These are phyloP conservation scores for Vachellia pachyceras DNA, from an alignment of 306 rosid species.

Conservation along the genomic window DNA sequence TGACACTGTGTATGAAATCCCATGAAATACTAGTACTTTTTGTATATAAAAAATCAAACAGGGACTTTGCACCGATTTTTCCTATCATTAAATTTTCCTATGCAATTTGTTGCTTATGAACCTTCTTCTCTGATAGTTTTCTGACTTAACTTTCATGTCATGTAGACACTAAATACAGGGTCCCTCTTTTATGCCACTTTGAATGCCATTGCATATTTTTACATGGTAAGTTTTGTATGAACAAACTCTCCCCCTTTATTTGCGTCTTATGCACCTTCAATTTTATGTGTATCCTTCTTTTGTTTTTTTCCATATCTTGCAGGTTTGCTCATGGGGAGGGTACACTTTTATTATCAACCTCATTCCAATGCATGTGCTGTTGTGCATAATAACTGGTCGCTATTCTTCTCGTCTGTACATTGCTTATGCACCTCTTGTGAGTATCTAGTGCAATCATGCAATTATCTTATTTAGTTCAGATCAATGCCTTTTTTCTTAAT, in stretches of 20 bases:
- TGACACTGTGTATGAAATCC: too few species aligned
- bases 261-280: slow-evolving; percentile 10
- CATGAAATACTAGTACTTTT: too few species aligned
- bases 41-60: too few species aligned
- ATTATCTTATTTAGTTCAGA: slow-evolving; percentile 31
- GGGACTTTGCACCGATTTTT: too few species aligned
- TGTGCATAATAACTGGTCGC: slow-evolving; percentile 96
- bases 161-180: slow-evolving; percentile 80
- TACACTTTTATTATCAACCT: slow-evolving; percentile 98
- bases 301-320: slow-evolving; percentile 27
- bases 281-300: slow-evolving; percentile 19
- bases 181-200: slow-evolving; percentile 95
- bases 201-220: slow-evolving; percentile 92
- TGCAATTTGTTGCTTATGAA: slow-evolving; percentile 26
- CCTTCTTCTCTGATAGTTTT: slow-evolving; percentile 35
- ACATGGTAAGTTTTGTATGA: slow-evolving; percentile 71
- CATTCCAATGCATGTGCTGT: slow-evolving; percentile 96
- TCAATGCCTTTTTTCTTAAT: slow-evolving; percentile 19
- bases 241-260: too few species aligned
- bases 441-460: slow-evolving; percentile 42
- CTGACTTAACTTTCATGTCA: slow-evolving; percentile 41
- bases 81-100: slow-evolving; percentile 28
- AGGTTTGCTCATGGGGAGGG: slow-evolving; percentile 99
- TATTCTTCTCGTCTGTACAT: slow-evolving; percentile 92
- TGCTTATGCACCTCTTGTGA: slow-evolving; percentile 98